Base-by-base conservation (phyloP, 345 rosid genomes). In the Trapa incisa region DNA sequence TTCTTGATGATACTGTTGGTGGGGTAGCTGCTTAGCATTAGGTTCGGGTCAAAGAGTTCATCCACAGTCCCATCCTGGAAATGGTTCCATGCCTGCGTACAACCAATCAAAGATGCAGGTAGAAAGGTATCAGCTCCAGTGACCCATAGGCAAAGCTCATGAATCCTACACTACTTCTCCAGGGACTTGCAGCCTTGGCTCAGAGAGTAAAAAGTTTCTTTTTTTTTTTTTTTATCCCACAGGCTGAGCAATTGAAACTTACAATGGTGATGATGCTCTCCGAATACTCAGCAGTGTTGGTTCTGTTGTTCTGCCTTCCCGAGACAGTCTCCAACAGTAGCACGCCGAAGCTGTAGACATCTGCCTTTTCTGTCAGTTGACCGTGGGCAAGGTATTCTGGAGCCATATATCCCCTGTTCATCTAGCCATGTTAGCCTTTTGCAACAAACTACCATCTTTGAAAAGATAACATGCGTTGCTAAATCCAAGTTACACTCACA, bases 361-460 rank as follows among this genome's bases (percentile, higher is more conserved):
- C 99, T 52, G 75, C 97, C 73, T 91, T 94, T 74, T 94, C 99
- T 29, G 99, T 88, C 69, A 94, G 76, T 75, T 87, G 97, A 61
- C 99, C 99, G 48, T 89, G 89, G 32, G 91, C 94, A 12, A 90
- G 82, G 80, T 88, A 93, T 76, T 93, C 97, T 0, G 97, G 98
- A 71, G 98, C 97, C 97, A 93, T 90, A 72, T 93, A 88, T 32
- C 98, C 98, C 32, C 98, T 90, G 72, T n/a, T 70, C 47, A 80
- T 73, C 60, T 54, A 17, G 38, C 9, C 15, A 16, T 9, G 63
- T 58, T 32, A 58, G 63, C 63, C 63, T 58, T 58, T 36, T 1
- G 63, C 14, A 35, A 12, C 63, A 58, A 58, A 16, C 11, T 32
- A 32, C 32, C 15, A 35, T 4, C 10, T 11, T 35, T 11, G 63